Base-by-base conservation (phyloP, 1,284 basidiomycete species). In the Abortiporus biennis region DNA sequence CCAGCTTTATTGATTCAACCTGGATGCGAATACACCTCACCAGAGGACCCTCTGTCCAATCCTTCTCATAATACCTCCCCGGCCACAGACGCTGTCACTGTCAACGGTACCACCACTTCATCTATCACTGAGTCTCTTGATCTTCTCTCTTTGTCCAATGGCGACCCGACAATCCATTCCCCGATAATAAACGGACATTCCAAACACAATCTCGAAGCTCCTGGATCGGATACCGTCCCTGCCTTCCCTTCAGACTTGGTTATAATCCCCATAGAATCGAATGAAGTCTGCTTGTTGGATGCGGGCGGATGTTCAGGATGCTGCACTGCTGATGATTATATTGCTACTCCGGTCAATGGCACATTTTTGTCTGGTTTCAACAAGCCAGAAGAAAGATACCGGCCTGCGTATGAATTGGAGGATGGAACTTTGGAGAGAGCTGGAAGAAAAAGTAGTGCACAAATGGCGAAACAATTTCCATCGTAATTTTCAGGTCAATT, bases 361-460 rank as follows among this genome's bases (percentile, higher is more conserved):
- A 43, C 27, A 27, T 40, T 42, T 19, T n/a, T 11, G 22, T 32
- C 20, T 42, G n/a, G n/a, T n/a, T n/a, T n/a, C n/a, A n/a, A n/a
- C n/a, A n/a, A n/a, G n/a, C 33, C 12, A 6, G 38, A 29, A 36
- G 45, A 44, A 47, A 65, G 62, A 22, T 89, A 87, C 61, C 66
- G 69, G 22, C 91, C 91, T 0, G 90, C 90, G 1, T 89, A 90
- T 63, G 82, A 88, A 63, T 69, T 93, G 6, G 50, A 70, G 40
- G 92, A 96, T 56, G 87, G 76, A 9, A 67, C 65, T 19, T 69
- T 89, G 40, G 93, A 97, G 63, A 74, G 93, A 20, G 77, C 72
- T 6, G 81, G 81, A 6, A 65, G 80, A 33, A n/a, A n/a, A n/a
- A n/a, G n/a, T n/a, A n/a, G n/a, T n/a, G n/a, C n/a, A n/a, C n/a